Evolutionary conservation across 148 eudicot genomes (phyloP), one percentile per base, ranked within the genome.

Genomic region (Bassia scoparia): DNA sequence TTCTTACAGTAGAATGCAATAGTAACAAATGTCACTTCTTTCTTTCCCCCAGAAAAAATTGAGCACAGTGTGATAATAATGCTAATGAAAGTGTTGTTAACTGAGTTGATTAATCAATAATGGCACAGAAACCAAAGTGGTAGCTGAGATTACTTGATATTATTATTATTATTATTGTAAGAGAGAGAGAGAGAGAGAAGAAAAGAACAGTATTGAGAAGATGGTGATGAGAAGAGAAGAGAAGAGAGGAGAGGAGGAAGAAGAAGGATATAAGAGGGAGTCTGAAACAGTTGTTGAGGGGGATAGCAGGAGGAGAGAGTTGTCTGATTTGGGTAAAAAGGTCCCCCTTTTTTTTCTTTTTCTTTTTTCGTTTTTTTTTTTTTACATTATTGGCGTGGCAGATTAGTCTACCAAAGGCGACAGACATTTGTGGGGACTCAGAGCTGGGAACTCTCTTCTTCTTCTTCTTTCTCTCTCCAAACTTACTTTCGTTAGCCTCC

Each of bases 381-480:
- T 2, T 20, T 20, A 60, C 81, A 83, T 86, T 86, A 81, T 86
- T 83, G 84, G 81, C 50, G 80, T 77, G 78, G 86, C 86, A 76
- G 79, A 72, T 73, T 83, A 83, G 88, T 81, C 81, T 78, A 66
- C 60, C 81, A 82, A 61, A 73, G 78, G 56, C 72, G 78, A 69
- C 85, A 84, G 50, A 44, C 71, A 24, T 0, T 79, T 81, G 87
- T 84, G 83, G 83, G 82, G 79, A 74, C 82, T 54, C 54, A n/a
- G n/a, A n/a, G n/a, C n/a, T n/a, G n/a, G n/a, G n/a, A n/a, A n/a
- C n/a, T n/a, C n/a, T n/a, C n/a, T n/a, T n/a, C n/a, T n/a, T n/a
- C 5, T 59, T 34, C 16, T 26, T 35, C 56, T 34, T 43, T 35
- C 54, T 38, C 59, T 69, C 44, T 24, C n/a, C n/a, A n/a, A n/a